phyloP scores from a whole-genome alignment of 495 filamentous ascomycete species.

The Talaromyces borbonicus region DNA sequence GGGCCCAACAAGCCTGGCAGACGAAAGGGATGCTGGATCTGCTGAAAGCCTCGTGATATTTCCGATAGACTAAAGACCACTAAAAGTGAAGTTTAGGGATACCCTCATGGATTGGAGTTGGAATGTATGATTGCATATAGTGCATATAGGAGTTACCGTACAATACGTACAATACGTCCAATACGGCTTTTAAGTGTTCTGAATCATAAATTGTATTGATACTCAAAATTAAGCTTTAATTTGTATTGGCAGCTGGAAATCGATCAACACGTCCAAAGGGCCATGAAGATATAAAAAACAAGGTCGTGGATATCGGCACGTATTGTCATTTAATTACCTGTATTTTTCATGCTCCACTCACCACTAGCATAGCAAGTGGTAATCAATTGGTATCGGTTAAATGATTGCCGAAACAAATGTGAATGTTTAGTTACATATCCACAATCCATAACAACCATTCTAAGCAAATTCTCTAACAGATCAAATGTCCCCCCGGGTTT shows the following conservation, averaged over 20 bases:
- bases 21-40: slow-evolving; percentile 80
- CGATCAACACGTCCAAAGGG: no score
- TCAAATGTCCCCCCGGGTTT: no score
- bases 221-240: no score
- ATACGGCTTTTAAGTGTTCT: no score
- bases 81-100: slow-evolving; percentile 6
- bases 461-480: background rate
- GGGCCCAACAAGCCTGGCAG: slow-evolving; percentile 65
- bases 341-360: background rate
- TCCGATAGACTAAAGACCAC: background rate
- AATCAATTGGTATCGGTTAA: background rate
- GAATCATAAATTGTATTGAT: no score
- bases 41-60: slow-evolving; percentile 36
- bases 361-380: background rate
- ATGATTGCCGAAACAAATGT: slow-evolving; percentile 2
- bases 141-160: background rate
- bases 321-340: background rate
- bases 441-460: background rate
- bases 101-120: slow-evolving; percentile 19
- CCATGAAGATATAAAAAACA: no score
- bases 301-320: no score
- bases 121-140: slow-evolving; percentile 3
- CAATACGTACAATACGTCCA: no score
- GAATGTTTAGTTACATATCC: background rate
- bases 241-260: no score